Evolutionary conservation across 768 basidiomycete species (phyloP).

Genomic region (Amanita pseudoporphyria): DNA sequence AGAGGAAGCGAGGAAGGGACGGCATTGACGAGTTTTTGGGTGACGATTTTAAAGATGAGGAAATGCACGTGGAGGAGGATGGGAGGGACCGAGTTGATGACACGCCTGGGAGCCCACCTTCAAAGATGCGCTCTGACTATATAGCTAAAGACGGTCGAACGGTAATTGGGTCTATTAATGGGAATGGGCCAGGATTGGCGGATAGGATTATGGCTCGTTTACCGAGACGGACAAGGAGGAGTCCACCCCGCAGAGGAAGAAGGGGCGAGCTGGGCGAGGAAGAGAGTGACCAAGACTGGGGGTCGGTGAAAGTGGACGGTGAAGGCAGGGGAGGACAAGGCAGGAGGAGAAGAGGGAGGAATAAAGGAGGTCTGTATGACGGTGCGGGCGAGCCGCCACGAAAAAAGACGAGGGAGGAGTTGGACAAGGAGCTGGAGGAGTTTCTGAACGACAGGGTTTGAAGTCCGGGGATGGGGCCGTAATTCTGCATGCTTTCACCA

Average conservation of each 20-base stretch:
- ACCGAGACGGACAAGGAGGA: constrained; percentile 29
- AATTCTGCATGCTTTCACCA: neutral
- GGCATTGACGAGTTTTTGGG: constrained; percentile 52
- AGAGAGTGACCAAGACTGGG: constrained; percentile 10
- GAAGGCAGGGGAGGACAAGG: constrained; percentile 12
- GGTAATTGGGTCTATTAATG: constrained; percentile 36
- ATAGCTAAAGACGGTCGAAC: constrained; percentile 41
- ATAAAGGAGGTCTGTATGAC: constrained; percentile 17
- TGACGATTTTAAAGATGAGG: constrained; percentile 27
- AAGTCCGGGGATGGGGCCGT: too few species aligned
- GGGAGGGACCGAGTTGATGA: neutral
- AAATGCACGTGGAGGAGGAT: constrained; percentile 12
- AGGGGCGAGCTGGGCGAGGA: constrained; percentile 7
- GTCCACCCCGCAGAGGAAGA: neutral
- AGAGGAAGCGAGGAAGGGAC: constrained; percentile 22
- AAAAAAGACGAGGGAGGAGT: constrained; percentile 59
- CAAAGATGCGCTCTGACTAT: constrained; percentile 63
- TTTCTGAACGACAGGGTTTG: constrained; percentile 45
- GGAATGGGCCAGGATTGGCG: constrained; percentile 22
- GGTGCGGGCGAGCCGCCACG: constrained; percentile 22
- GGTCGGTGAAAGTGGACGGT: constrained; percentile 9
- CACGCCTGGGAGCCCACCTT: constrained; percentile 18
- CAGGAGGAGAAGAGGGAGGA: constrained; percentile 16
- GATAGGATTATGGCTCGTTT: constrained; percentile 37
- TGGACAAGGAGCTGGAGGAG: constrained; percentile 78